Conservation (phyloP, 805 yeast species). For the Spathaspora girioi region DNA sequence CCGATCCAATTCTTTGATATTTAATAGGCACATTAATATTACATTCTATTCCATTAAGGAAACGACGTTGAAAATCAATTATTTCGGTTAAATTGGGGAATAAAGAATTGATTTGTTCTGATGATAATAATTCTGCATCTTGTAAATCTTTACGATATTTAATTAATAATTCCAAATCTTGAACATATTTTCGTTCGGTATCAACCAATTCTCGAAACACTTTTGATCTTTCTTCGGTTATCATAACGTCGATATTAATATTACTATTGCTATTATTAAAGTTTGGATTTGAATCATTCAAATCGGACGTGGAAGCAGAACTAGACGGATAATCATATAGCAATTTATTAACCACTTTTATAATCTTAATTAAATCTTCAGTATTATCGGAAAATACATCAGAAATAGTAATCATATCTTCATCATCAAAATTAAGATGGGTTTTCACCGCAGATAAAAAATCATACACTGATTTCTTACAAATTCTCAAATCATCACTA, state of each 20-base stretch:
- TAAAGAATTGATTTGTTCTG: slow-evolving; percentile 74
- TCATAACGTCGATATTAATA: slow-evolving; percentile 19
- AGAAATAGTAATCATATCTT: slow-evolving; percentile 82
- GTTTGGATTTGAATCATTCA: background rate
- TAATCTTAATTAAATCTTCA: slow-evolving; percentile 68
- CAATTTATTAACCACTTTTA: slow-evolving; percentile 66
- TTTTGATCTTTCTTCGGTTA: slow-evolving; percentile 61
- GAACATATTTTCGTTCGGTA: slow-evolving; percentile 90
- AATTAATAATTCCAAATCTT: slow-evolving; percentile 75
- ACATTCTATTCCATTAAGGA: slow-evolving; percentile 84
- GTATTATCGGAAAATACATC: slow-evolving; percentile 84
- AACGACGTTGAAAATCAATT: slow-evolving; percentile 88
- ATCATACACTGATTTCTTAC: slow-evolving; percentile 87
- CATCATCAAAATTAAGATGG: slow-evolving; percentile 70
- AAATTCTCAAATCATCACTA: slow-evolving; percentile 76
- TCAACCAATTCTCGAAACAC: slow-evolving; percentile 81
- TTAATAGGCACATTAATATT: slow-evolving; percentile 71
- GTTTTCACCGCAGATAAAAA: slow-evolving; percentile 83
- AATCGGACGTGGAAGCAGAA: slow-evolving; percentile 7
- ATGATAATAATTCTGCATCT: slow-evolving; percentile 62
- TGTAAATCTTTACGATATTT: slow-evolving; percentile 66
- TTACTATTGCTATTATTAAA: slow-evolving; percentile 7
- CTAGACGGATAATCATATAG: slow-evolving; percentile 22
- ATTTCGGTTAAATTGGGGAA: slow-evolving; percentile 84
- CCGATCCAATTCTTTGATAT: slow-evolving; percentile 83